Conservation (phyloP, 768 basidiomycete genomes). For the Boletus edulis region DNA sequence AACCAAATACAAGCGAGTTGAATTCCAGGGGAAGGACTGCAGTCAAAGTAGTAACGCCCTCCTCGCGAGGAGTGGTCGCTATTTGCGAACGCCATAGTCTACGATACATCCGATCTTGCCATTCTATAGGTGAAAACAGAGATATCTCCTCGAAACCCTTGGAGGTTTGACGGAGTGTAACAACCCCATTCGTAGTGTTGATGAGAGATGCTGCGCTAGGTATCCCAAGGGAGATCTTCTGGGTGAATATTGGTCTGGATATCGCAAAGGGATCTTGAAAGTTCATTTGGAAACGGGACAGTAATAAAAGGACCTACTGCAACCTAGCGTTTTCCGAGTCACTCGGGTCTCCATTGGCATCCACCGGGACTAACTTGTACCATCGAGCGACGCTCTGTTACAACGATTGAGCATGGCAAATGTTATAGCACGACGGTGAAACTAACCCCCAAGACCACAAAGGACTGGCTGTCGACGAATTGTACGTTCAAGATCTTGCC, state of each 20-base stretch:
- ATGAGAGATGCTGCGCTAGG: constrained; percentile 5
- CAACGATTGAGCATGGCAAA: constrained; percentile 3
- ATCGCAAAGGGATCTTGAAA: constrained; percentile 4
- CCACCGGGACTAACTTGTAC: constrained; percentile 18
- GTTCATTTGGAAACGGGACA: neutral
- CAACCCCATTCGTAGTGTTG: constrained; percentile 10
- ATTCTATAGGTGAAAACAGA: constrained; percentile 4
- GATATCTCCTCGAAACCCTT: constrained; percentile 19
- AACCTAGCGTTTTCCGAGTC: constrained; percentile 11
- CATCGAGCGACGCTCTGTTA: constrained; percentile 15
- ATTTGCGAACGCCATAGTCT: constrained; percentile 23
- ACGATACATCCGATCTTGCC: constrained; percentile 5
- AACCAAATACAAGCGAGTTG: constrained; percentile 60
- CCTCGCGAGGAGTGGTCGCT: neutral
- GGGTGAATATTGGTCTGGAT: constrained; percentile 11
- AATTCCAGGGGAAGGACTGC: constrained; percentile 55
- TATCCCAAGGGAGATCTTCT: constrained; percentile 9
- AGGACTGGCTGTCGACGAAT: constrained; percentile 20
- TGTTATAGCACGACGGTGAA: neutral
- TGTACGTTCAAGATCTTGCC: constrained; percentile 21
- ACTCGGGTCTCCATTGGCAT: constrained; percentile 5
- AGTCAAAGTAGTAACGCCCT: constrained; percentile 26
- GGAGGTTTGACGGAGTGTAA: constrained; percentile 20
- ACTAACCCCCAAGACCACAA: constrained; percentile 29
- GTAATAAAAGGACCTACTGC: constrained; percentile 15